A percentile compares a stretch with the other conserved stretches of the same genome.
These are phyloP conservation scores for Tephrocybe sp. DNA, from an alignment of 768 basidiomycete species.

Conservation along the genomic window DNA sequence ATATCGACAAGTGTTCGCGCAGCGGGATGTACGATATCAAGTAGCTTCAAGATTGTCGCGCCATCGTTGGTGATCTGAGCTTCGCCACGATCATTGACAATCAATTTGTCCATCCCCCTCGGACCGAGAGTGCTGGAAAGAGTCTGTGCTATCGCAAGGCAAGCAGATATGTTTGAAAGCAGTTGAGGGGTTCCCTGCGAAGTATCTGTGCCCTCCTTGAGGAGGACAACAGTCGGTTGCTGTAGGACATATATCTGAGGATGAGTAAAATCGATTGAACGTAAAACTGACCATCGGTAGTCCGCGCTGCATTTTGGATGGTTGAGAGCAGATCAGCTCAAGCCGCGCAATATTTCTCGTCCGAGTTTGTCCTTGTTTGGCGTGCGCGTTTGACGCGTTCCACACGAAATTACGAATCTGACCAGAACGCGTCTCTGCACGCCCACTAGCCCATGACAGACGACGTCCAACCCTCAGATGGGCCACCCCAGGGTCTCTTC, in stretches of 20 bases:
- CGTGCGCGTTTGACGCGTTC: conserved; percentile 35
- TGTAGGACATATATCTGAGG: conserved; percentile 29
- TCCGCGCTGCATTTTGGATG: conserved; percentile 75
- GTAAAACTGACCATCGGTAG: conserved; percentile 63
- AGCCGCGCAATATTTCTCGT: conserved; percentile 24
- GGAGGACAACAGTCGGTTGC: conserved; percentile 98
- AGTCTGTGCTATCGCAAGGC: conserved; percentile 89
- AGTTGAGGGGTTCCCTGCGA: conserved; percentile 93
- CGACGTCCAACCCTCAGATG: conserved; percentile 22
- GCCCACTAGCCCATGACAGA: conserved; percentile 18
- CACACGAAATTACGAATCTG: conserved; percentile 12
- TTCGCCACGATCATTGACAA: conserved; percentile 89
- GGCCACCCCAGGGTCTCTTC: conserved; percentile 42
- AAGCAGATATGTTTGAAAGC: conserved; percentile 94
- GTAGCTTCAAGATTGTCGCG: conserved; percentile 94
- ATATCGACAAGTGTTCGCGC: conserved; percentile 98
- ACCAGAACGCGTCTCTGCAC: conserved; percentile 21
- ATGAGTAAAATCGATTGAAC: not conserved
- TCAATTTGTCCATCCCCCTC: conserved; percentile 98
- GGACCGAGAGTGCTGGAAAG: conserved; percentile 96
- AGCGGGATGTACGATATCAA: conserved; percentile 98
- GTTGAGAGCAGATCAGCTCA: conserved; percentile 18
- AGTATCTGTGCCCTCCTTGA: conserved; percentile 93
- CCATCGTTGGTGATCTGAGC: conserved; percentile 99
- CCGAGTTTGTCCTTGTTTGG: conserved; percentile 37